Evolutionary conservation across 176 grass and related monocot species (phyloP), one percentile per base, ranked within the genome.

Genomic region (Dendrocalamus sinicus): DNA sequence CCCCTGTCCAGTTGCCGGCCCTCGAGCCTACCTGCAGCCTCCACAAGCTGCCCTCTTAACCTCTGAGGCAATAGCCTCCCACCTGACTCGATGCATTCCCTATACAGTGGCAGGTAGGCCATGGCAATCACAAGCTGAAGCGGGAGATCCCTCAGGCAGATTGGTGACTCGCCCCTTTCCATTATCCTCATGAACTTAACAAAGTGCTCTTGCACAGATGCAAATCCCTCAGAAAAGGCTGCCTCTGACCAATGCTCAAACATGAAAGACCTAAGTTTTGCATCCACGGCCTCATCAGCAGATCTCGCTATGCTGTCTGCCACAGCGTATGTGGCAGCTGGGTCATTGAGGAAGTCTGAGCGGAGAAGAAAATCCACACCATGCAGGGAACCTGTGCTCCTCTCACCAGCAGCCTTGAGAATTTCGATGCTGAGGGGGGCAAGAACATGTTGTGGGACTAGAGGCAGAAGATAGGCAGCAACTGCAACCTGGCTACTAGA

Each of bases 391-490:
- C 89, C 92, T 12, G 87, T 86, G 62, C 91, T 94, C 82, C 92
- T 93, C 89, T 97, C 95, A 51, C 92, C 95, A 86, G 95, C 95
- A 81, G 93, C 96, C 84, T 98, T 98, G 40, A 98, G 85, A 77
- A 98, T 95, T 85, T 98, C 96, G 1, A 95, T 59, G 78, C 96
- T 95, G 67, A 98, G 91, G 7, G 96, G 90, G 8, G 86, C 88
- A 77, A 98, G 93, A 81, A 98, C 93, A 43, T 94, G 88, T 43
- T 89, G 88, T 0, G 96, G 96, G 11, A 98, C 93, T 83, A 91
- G 90, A n/a, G 93, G 96, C 69, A 98, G 91, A 37, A 98, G 91
- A 88, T 92, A 98, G 11, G 89, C 80, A 57, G 87, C 91, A 75
- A 93, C 61, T 23, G 75, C 80, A 52, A 95, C 74, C 83, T 95